Percentiles rank a stretch among this genome's conserved stretches.
Conservation (phyloP, 768 basidiomycete species). For the Leccinum fibrillosum region DNA sequence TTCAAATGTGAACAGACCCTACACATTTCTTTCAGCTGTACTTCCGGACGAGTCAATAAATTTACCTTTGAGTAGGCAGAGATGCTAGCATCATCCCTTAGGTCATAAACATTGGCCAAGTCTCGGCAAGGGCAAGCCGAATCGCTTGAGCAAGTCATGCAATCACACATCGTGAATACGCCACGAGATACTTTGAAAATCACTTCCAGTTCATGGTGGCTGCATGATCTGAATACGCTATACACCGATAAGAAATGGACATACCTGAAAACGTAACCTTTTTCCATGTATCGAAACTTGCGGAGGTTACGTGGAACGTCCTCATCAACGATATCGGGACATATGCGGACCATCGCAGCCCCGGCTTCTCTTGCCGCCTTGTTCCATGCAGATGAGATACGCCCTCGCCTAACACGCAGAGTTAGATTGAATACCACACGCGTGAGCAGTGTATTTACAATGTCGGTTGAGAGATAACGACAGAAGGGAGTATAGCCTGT, state of each 20-base stretch:
- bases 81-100: constrained; percentile 18
- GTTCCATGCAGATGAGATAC: constrained; percentile 31
- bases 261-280: constrained; percentile 47
- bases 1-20: constrained; percentile 53
- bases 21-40: neutral
- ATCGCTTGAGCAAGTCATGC: constrained; percentile 34
- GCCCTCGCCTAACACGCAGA: constrained; percentile 18
- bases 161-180: constrained; percentile 45
- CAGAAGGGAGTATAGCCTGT: constrained; percentile 11
- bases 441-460: constrained; percentile 13
- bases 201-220: constrained; percentile 15
- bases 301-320: constrained; percentile 41
- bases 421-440: constrained; percentile 1
- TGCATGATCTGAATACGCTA: constrained; percentile 7
- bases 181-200: constrained; percentile 27
- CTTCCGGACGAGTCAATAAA: neutral
- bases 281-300: constrained; percentile 53
- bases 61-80: constrained; percentile 45
- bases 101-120: constrained; percentile 37
- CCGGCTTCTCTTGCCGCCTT: constrained; percentile 19
- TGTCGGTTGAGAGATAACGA: constrained; percentile 19
- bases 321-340: constrained; percentile 32
- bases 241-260: neutral
- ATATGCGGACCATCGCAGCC: constrained; percentile 35
- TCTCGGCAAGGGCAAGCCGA: constrained; percentile 48